phyloP scores from a whole-genome alignment of 1,284 basidiomycete species.

The Ganoderma sp. region DNA sequence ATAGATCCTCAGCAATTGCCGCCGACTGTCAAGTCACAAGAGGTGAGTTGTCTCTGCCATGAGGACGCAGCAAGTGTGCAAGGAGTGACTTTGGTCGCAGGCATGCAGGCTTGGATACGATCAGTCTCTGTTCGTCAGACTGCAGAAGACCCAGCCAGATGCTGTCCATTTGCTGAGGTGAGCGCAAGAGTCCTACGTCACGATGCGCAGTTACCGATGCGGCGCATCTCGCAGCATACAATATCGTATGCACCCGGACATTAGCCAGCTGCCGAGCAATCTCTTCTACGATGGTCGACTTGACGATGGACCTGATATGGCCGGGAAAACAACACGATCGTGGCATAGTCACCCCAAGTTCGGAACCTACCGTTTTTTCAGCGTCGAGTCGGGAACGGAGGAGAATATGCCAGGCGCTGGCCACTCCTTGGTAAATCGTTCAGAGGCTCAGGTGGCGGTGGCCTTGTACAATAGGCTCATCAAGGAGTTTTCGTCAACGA shows the following conservation, averaged over 20 bases:
- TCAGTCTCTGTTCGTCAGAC: constrained; percentile 92
- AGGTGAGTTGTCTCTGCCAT: constrained; percentile 50
- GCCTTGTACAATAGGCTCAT: constrained; percentile 80
- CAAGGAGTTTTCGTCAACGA: constrained; percentile 65
- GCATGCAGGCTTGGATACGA: constrained; percentile 86
- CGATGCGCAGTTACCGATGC: constrained; percentile 12
- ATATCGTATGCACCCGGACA: constrained; percentile 99
- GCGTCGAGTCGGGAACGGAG: constrained; percentile 70
- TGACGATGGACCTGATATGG: constrained; percentile 91
- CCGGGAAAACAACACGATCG: constrained; percentile 75
- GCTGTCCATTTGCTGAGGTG: constrained; percentile 92
- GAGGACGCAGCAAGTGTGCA: neutral
- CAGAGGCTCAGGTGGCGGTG: constrained; percentile 81
- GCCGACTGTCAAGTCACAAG: constrained; percentile 92
- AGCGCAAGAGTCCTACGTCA: constrained; percentile 27
- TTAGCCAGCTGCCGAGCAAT: constrained; percentile 88
- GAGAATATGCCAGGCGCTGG: constrained; percentile 46
- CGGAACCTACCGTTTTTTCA: constrained; percentile 91
- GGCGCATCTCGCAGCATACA: constrained; percentile 72
- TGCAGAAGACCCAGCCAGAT: constrained; percentile 80
- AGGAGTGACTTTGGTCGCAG: constrained; percentile 39
- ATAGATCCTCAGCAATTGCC: constrained; percentile 96
- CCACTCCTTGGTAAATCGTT: constrained; percentile 81
- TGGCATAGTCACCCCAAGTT: constrained; percentile 89
- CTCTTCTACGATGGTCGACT: constrained; percentile 89